Conservation (phyloP, 495 filamentous ascomycete genomes). For the Oleoguttula mirabilis region DNA sequence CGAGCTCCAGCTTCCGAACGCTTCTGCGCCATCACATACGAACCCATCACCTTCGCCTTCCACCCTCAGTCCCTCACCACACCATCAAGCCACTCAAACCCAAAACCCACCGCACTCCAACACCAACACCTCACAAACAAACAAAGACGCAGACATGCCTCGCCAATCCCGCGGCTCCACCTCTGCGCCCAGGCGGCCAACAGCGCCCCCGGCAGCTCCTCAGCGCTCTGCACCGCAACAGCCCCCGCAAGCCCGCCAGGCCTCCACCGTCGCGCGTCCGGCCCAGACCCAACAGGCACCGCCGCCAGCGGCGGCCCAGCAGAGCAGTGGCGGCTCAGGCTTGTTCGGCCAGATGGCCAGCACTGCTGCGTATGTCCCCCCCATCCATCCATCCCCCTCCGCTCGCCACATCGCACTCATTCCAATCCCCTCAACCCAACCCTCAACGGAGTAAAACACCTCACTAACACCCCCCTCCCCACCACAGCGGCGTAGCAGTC, state of each 20-base stretch:
- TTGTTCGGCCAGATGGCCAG: conserved; percentile 37
- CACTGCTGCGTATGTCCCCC: conserved; percentile 35
- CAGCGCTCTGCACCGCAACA: conserved; percentile 22
- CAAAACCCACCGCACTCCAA: not conserved
- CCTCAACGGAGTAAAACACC: too few relatives aligned
- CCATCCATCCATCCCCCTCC: not conserved
- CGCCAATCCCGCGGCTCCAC: conserved; percentile 28
- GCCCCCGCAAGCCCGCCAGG: conserved; percentile 23
- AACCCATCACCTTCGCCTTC: not conserved
- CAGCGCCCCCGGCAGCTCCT: conserved; percentile 17
- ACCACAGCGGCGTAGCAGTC: conserved; percentile 79
- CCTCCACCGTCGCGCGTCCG: conserved; percentile 30
- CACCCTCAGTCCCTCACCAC: too few relatives aligned
- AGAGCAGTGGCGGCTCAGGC: conserved; percentile 25
- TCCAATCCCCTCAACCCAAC: conserved; percentile 1
- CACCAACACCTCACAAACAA: not conserved
- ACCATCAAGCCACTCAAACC: too few relatives aligned
- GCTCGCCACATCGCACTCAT: not conserved
- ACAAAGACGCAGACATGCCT: conserved; percentile 25
- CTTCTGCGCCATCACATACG: not conserved
- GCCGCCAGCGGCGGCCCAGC: conserved; percentile 16
- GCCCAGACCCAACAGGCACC: conserved; percentile 16
- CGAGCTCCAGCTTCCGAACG: not conserved
- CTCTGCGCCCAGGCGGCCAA: conserved; percentile 24
- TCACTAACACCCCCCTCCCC: not conserved